Evolutionary conservation across 1,284 basidiomycete genomes (phyloP).

Genomic region (Fomitopsis palustris): DNA sequence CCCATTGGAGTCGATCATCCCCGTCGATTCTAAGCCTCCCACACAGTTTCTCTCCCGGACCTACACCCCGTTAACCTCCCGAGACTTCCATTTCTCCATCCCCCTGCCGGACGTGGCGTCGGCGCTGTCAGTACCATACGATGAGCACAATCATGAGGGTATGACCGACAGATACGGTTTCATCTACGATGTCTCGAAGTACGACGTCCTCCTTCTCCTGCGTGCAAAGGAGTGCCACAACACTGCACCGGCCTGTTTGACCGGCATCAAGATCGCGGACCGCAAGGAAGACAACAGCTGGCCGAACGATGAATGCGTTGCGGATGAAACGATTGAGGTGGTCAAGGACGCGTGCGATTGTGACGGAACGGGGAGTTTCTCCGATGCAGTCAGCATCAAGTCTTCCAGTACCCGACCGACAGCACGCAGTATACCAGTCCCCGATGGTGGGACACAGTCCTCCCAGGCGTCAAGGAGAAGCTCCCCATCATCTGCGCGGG

Average conservation of each 20-base stretch:
- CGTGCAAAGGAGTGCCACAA: slow-evolving; percentile 72
- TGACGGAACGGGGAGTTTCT: slow-evolving; percentile 35
- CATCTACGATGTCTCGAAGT: slow-evolving; percentile 83
- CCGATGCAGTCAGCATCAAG: slow-evolving; percentile 23
- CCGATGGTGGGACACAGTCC: slow-evolving; percentile 13
- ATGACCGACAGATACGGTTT: slow-evolving; percentile 95
- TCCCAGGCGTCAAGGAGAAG: slow-evolving; percentile 32
- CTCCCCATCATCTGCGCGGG: slow-evolving; percentile 50
- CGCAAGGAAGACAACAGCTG: slow-evolving; percentile 72
- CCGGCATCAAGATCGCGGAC: slow-evolving; percentile 85
- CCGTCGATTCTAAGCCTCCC: slow-evolving; percentile 82
- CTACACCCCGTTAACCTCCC: slow-evolving; percentile 67
- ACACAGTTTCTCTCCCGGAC: slow-evolving; percentile 72
- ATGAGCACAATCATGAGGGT: slow-evolving; percentile 56
- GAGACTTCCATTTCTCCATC: slow-evolving; percentile 66
- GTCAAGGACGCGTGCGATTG: slow-evolving; percentile 60
- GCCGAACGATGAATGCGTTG: slow-evolving; percentile 51
- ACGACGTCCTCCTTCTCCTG: slow-evolving; percentile 76
- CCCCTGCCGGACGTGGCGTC: slow-evolving; percentile 55
- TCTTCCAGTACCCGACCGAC: slow-evolving; percentile 25
- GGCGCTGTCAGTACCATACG: slow-evolving; percentile 48
- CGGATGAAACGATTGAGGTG: slow-evolving; percentile 45
- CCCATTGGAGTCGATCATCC: slow-evolving; percentile 89
- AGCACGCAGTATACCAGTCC: slow-evolving; percentile 14
- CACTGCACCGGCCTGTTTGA: slow-evolving; percentile 79